phyloP scores from a whole-genome alignment of 768 basidiomycete genomes.

The Ephemerocybe angulata region DNA sequence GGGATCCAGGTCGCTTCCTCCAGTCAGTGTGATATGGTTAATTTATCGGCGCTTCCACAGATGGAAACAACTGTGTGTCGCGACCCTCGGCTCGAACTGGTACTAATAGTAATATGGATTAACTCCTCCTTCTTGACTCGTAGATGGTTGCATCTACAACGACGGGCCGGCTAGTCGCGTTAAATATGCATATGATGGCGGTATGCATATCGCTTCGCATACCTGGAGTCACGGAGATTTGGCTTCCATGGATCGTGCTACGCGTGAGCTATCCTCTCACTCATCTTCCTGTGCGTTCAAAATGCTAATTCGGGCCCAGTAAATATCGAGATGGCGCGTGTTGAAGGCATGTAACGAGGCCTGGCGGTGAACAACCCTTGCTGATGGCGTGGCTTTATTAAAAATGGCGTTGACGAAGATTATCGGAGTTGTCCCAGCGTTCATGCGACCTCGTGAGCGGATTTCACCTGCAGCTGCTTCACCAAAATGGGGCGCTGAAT shows the following conservation, averaged over 20 bases:
- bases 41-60: conserved; percentile 14
- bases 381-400: background rate
- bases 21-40: conserved; percentile 29
- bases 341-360: conserved; percentile 33
- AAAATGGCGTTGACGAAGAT: conserved; percentile 38
- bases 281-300: too few relatives aligned
- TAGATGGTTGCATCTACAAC: conserved; percentile 40
- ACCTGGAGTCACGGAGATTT: conserved; percentile 43
- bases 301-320: conserved; percentile 20
- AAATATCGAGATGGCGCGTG: conserved; percentile 43
- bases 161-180: conserved; percentile 30
- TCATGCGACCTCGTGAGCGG: conserved; percentile 44
- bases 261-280: conserved; percentile 27
- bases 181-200: conserved; percentile 34
- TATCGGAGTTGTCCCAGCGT: conserved; percentile 41
- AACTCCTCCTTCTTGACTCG: background rate
- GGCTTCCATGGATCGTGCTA: conserved; percentile 34
- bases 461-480: background rate
- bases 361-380: background rate
- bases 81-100: too few relatives aligned
- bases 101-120: background rate
- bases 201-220: conserved; percentile 43
- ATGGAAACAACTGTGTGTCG: conserved; percentile 39
- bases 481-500: background rate
- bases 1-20: too few relatives aligned